Base-by-base conservation (phyloP, 73 alveolate genomes). In the Breviolum minutum region DNA sequence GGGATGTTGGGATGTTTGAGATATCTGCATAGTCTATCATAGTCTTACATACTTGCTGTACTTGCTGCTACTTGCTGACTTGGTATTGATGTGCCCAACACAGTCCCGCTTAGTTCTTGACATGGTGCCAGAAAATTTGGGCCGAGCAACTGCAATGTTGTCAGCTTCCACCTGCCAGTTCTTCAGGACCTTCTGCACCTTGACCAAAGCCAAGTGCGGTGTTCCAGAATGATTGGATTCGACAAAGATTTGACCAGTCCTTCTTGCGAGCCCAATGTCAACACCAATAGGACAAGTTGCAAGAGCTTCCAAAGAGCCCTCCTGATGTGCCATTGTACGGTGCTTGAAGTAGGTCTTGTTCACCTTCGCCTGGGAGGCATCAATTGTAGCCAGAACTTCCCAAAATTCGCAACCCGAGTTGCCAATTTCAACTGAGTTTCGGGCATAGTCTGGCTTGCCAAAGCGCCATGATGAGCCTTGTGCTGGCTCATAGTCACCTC, bases 271-370 rank as follows among this genome's bases (percentile, higher is more conserved):
- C 32, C 64, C 16, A 20, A 30, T 8, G 24, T 30, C 89, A n/a
- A 64, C 20, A 27, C 69, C 16, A 30, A 32, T 17, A 13, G 0
- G 74, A 70, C 87, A 60, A 70, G 96, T 14, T 22, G 24, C 96
- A 74, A 90, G 84, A 20, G 96, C 96, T 71, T 90, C 96, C 96
- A 90, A 74, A 3, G 96, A 70, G 74, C 96, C 96, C 84, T 90
- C 96, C 73, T 90, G 96, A 74, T 90, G 96, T 8, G 96, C 96
- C 86, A 90, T 90, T 71, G 96, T 90, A 30, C 96, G 96, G 96
- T 90, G 96, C 86, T 90, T 48, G 62, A 90, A 90, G 74, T 90
- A 90, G 63, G 84, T 60, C 87, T 69, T 69, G 87, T 90, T 90
- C 87, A 90, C 86, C 69, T 74, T 32, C 32, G 96, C 96, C 96